These are phyloP conservation scores for Mycena crocata DNA, from an alignment of 768 basidiomycete species.

Conservation along the genomic window DNA sequence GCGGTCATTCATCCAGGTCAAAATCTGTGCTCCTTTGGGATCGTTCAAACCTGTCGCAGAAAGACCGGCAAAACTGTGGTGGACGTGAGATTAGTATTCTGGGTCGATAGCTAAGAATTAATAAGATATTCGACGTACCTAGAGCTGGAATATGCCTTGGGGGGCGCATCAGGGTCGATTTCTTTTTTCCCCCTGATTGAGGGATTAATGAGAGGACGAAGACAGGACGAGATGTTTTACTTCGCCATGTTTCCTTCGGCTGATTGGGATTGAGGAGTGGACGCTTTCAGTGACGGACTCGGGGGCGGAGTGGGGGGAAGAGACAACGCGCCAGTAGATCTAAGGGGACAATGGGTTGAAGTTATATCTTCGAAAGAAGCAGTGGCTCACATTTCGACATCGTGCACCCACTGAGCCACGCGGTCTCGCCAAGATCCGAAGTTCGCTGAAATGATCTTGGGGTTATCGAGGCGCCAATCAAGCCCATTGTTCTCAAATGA, in stretches of 20 bases:
- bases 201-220: background rate
- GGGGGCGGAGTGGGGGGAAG: constrained; percentile 10
- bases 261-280: background rate
- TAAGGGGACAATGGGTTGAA: background rate
- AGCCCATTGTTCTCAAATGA: constrained; percentile 16
- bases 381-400: constrained; percentile 2
- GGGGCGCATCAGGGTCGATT: no score
- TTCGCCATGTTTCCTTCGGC: background rate
- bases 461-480: constrained; percentile 23
- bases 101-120: no score
- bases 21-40: background rate
- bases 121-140: background rate
- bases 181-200: background rate
- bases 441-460: background rate
- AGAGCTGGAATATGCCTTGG: background rate
- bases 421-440: background rate
- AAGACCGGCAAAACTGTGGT: background rate
- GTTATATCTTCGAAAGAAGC: background rate
- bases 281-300: background rate
- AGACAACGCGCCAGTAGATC: constrained; percentile 8
- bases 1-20: constrained; percentile 11
- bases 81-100: background rate
- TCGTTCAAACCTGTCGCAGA: background rate
- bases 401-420: constrained; percentile 11
- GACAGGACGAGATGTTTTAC: background rate